These are phyloP conservation scores for Jatropha multifida DNA, from an alignment of 441 rosid genomes.

Conservation along the genomic window DNA sequence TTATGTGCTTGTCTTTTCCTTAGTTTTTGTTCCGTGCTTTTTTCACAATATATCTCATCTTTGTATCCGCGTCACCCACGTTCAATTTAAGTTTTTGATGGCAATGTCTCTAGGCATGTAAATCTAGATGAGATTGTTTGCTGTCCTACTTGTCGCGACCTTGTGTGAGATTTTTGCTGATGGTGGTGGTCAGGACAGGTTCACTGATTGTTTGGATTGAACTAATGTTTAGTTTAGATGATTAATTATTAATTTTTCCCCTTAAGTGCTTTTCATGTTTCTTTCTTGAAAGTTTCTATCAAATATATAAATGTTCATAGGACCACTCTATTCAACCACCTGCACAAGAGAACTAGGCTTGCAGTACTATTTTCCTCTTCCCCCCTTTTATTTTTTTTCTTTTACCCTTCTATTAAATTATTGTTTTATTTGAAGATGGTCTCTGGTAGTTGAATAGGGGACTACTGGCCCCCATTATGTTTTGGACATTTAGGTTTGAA, in stretches of 20 bases:
- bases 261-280: not conserved
- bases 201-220: slow-evolving; percentile 3
- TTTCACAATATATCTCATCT: not conserved
- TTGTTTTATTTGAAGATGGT: slow-evolving; percentile 2
- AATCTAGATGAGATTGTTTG: slow-evolving; percentile 25
- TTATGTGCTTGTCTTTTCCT: slow-evolving; percentile 13
- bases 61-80: not conserved
- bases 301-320: not conserved
- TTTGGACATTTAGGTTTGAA: slow-evolving; percentile 1
- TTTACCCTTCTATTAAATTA: not conserved
- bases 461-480: slow-evolving; percentile 1
- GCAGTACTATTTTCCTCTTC: not conserved
- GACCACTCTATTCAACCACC: slow-evolving; percentile 17
- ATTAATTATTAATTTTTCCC: not conserved
- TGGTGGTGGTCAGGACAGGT: slow-evolving; percentile 3
- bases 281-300: not conserved
- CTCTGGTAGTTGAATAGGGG: not conserved
- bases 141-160: slow-evolving; percentile 10
- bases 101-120: slow-evolving; percentile 26
- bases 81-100: slow-evolving; percentile 22
- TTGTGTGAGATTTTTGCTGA: not conserved
- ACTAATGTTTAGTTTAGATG: not conserved
- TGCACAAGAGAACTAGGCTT: not conserved
- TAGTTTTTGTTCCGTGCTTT: slow-evolving; percentile 3
- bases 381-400: not conserved